phyloP scores from a whole-genome alignment of 2,329 filamentous ascomycete species.

The Lachnellula subtilissima region DNA sequence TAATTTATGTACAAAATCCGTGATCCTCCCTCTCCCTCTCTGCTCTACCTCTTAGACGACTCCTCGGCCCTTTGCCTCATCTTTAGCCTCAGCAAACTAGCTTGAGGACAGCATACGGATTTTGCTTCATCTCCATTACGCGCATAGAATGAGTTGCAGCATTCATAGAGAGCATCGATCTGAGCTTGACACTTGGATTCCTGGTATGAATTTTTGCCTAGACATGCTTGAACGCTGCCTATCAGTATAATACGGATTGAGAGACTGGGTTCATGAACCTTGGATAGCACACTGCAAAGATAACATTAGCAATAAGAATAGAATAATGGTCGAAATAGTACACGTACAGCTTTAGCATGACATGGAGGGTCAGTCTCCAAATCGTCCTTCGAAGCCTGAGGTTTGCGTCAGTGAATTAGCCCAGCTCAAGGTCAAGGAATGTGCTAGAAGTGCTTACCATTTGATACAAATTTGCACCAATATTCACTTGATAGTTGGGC shows the following conservation, averaged over 20 bases:
- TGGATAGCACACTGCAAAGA: conserved; percentile 75
- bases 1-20: not conserved
- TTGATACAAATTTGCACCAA: not conserved
- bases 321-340: not conserved
- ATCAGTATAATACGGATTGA: conserved; percentile 13
- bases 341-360: conserved; percentile 73
- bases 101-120: conserved; percentile 81
- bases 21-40: not conserved
- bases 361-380: conserved; percentile 73
- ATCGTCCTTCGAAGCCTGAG: conserved; percentile 58
- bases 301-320: not conserved
- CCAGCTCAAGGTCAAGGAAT: not conserved
- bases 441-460: not conserved
- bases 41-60: conserved; percentile 13
- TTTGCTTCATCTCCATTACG: conserved; percentile 70
- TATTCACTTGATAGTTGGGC: not conserved
- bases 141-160: conserved; percentile 85
- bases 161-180: conserved; percentile 86
- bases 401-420: not conserved
- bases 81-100: conserved; percentile 73
- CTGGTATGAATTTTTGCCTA: conserved; percentile 78
- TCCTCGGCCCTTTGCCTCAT: conserved; percentile 59
- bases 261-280: conserved; percentile 45
- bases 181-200: conserved; percentile 75
- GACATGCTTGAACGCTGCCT: conserved; percentile 57